Percentiles rank a stretch among this genome's conserved stretches.
phyloP scores from a whole-genome alignment of 1,284 basidiomycete species.

The Vanrija humicola region DNA sequence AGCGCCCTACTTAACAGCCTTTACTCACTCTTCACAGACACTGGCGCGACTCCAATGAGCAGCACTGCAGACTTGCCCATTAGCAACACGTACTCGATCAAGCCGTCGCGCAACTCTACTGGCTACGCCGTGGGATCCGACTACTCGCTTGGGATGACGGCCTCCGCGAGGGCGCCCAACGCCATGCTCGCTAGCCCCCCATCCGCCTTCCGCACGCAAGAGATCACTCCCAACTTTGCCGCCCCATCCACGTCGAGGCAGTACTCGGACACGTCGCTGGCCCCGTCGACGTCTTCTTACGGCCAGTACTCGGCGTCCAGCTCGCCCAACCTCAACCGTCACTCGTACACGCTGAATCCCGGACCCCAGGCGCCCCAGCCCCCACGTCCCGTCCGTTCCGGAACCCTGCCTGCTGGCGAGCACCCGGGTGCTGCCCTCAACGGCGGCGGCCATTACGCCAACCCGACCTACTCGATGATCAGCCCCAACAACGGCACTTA shows the following conservation, averaged over 20 bases:
- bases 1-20: conserved; percentile 16
- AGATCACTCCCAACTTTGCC: conserved; percentile 21
- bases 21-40: conserved; percentile 30
- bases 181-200: conserved; percentile 3
- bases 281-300: conserved; percentile 13
- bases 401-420: conserved; percentile 42
- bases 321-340: conserved; percentile 45
- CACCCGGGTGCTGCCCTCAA: conserved; percentile 15
- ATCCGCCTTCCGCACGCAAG: conserved; percentile 1
- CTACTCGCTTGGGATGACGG: conserved; percentile 43
- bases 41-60: conserved; percentile 45
- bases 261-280: conserved; percentile 17
- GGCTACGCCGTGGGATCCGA: conserved; percentile 39
- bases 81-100: conserved; percentile 29
- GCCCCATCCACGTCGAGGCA: conserved; percentile 23
- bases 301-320: conserved; percentile 29
- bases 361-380: conserved; percentile 18
- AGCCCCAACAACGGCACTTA: conserved; percentile 9
- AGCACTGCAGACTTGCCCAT: conserved; percentile 18
- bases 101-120: conserved; percentile 45
- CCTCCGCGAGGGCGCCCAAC: conserved; percentile 11
- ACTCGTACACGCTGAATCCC: conserved; percentile 24
- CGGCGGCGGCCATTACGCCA: conserved; percentile 12
- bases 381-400: conserved; percentile 43
- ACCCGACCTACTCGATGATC: conserved; percentile 2